phyloP scores from a whole-genome alignment of 208 protist genomes.

The Trypanosoma platydactyli region DNA sequence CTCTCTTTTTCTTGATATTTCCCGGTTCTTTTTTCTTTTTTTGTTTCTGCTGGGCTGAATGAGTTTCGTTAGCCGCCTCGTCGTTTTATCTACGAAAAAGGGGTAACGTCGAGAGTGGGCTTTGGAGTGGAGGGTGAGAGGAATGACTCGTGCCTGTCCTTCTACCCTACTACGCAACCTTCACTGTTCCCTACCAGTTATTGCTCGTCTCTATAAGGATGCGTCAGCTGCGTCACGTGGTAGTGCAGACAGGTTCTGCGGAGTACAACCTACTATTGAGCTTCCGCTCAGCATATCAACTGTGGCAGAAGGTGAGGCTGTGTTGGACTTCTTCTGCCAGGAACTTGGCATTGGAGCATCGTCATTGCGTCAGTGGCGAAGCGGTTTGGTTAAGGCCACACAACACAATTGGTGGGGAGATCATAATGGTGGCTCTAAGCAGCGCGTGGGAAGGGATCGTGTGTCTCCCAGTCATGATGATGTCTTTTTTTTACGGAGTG shows the following conservation, averaged over 20 bases:
- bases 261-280: neutral
- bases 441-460: neutral
- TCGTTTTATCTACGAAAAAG: neutral
- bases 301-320: conserved; percentile 40
- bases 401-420: conserved; percentile 36
- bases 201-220: conserved; percentile 45
- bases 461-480: conserved; percentile 34
- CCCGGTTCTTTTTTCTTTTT: neutral
- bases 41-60: conserved; percentile 11
- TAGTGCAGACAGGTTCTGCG: neutral
- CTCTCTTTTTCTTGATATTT: conserved; percentile 6
- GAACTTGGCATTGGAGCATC: conserved; percentile 63
- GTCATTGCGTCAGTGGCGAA: conserved; percentile 54
- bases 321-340: conserved; percentile 56
- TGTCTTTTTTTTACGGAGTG: conserved; percentile 41
- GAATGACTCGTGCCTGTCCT: conserved; percentile 10
- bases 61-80: neutral
- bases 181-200: conserved; percentile 46
- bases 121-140: neutral
- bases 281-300: conserved; percentile 35
- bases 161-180: conserved; percentile 69
- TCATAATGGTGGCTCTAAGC: neutral
- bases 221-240: neutral
- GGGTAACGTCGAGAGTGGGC: neutral
- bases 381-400: conserved; percentile 15